A percentile compares a stretch with the other conserved stretches of the same genome.
Conservation (phyloP, 305 asterid species). For the Fraxinus angustifolia region DNA sequence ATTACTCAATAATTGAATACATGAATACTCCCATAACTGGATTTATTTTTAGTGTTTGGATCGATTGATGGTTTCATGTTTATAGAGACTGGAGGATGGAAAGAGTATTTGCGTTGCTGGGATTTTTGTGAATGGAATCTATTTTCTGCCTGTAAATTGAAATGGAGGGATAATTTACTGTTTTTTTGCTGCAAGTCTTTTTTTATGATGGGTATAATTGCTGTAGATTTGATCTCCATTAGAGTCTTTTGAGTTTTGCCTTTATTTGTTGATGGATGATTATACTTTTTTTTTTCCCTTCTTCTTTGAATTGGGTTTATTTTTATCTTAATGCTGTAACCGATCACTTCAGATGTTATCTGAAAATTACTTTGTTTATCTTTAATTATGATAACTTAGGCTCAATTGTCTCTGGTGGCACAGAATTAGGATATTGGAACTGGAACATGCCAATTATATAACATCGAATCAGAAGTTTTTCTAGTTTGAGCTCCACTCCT, state of each 20-base stretch:
- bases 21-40: background rate
- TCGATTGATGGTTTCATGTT: slow-evolving; percentile 14
- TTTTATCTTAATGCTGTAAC: background rate
- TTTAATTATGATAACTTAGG: background rate
- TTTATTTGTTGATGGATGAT: background rate
- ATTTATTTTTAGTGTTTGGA: slow-evolving; percentile 16
- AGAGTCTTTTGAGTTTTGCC: background rate
- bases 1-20: slow-evolving; percentile 2
- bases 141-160: background rate
- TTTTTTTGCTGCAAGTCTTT: background rate
- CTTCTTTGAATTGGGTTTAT: background rate
- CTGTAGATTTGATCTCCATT: background rate
- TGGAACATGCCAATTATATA: background rate
- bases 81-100: slow-evolving; percentile 6
- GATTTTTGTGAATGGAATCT: background rate
- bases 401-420: background rate
- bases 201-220: background rate
- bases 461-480: background rate
- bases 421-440: background rate
- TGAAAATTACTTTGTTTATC: background rate
- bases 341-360: background rate
- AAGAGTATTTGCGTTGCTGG: slow-evolving; percentile 7
- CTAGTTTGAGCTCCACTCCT: background rate
- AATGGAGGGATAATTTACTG: background rate
- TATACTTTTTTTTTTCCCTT: background rate